phyloP scores from a whole-genome alignment of 768 basidiomycete species.

The Mycena belliarum region DNA sequence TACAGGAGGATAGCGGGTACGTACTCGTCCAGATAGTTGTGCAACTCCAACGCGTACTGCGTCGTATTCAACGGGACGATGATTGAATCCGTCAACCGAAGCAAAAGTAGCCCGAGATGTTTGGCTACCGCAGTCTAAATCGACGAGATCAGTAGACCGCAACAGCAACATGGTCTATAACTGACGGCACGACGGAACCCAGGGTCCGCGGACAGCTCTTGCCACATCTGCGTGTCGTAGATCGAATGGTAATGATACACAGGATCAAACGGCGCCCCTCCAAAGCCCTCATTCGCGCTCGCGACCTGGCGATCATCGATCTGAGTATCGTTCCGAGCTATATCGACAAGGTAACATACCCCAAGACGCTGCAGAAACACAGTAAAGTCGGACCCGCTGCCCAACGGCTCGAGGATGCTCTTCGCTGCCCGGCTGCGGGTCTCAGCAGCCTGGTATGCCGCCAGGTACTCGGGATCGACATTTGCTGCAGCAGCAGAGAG shows the following conservation, averaged over 20 bases:
- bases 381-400: slow-evolving; percentile 89
- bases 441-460: slow-evolving; percentile 40
- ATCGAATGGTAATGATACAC: slow-evolving; percentile 79
- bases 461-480: slow-evolving; percentile 45
- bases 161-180: neutral
- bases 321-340: slow-evolving; percentile 16
- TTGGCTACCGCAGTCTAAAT: slow-evolving; percentile 65
- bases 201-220: slow-evolving; percentile 74
- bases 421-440: slow-evolving; percentile 31
- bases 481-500: slow-evolving; percentile 32
- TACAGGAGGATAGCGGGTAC: slow-evolving; percentile 15
- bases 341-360: too few relatives aligned
- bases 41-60: slow-evolving; percentile 70
- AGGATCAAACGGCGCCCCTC: slow-evolving; percentile 48
- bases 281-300: slow-evolving; percentile 44
- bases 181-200: slow-evolving; percentile 72
- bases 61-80: slow-evolving; percentile 77
- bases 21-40: slow-evolving; percentile 61
- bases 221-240: slow-evolving; percentile 73
- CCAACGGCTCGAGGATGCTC: slow-evolving; percentile 61
- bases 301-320: slow-evolving; percentile 41
- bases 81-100: slow-evolving; percentile 65
- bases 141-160: neutral
- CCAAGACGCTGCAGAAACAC: slow-evolving; percentile 82
- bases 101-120: slow-evolving; percentile 60